Percentiles rank a stretch among this genome's conserved stretches.
Evolutionary conservation across 2,329 filamentous ascomycete genomes (phyloP).

Genomic region (Alternaria arborescens): DNA sequence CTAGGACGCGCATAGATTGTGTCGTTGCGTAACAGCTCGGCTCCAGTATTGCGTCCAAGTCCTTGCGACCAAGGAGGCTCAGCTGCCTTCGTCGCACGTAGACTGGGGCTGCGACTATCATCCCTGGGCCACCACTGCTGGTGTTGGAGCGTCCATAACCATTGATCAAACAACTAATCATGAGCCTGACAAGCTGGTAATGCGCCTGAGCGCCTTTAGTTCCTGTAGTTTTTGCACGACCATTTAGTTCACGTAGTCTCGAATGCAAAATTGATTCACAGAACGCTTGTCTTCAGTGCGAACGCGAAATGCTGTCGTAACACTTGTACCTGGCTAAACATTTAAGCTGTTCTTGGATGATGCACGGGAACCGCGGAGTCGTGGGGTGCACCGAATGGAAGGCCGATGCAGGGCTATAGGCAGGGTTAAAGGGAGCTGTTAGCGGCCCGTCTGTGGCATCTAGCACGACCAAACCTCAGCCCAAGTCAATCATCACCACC

Average conservation of each 20-base stretch:
- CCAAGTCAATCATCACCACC: constrained; percentile 9
- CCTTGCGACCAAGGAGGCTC: background rate
- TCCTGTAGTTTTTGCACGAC: background rate
- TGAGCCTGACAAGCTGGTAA: background rate
- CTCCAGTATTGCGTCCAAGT: background rate
- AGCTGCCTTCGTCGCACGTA: background rate
- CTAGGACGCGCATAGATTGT: background rate
- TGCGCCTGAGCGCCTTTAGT: background rate
- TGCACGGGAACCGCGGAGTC: constrained; percentile 7
- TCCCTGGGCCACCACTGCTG: background rate
- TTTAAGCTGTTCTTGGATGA: constrained; percentile 7
- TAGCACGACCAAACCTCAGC: constrained; percentile 7
- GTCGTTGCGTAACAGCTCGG: background rate
- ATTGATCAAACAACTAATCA: background rate
- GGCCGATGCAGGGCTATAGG: constrained; percentile 1
- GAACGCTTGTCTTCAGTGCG: background rate
- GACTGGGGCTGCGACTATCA: background rate
- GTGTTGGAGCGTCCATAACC: background rate
- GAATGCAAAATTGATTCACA: background rate
- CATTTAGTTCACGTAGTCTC: background rate
- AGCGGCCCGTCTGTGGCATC: constrained; percentile 7
- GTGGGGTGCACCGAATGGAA: constrained; percentile 9
- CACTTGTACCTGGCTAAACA: constrained; percentile 14
- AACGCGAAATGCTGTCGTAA: background rate
- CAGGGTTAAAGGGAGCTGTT: constrained; percentile 6